Percentiles rank a stretch among this genome's conserved stretches.
These are phyloP conservation scores for Phycomyces nitens DNA, from an alignment of 192 early-diverging fungal species.

Conservation along the genomic window DNA sequence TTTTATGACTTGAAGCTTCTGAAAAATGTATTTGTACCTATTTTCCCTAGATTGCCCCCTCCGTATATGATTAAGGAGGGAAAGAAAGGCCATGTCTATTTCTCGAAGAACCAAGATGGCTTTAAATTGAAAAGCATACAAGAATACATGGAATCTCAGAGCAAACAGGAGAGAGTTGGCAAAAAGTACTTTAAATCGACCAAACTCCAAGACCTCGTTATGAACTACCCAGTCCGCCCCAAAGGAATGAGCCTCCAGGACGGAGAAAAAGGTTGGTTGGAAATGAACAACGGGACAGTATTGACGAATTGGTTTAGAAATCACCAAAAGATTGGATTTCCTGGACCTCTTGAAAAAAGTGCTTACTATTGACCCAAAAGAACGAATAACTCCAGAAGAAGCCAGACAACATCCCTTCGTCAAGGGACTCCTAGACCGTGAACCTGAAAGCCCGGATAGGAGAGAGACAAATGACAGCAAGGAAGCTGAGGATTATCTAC, in stretches of 20 bases:
- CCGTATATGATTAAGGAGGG: not conserved
- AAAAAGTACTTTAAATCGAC: constrained; percentile 20
- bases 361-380: constrained; percentile 5
- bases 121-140: constrained; percentile 71
- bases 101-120: not conserved
- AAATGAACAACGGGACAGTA: not conserved
- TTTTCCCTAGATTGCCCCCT: not conserved
- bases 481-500: too few species aligned
- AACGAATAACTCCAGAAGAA: constrained; percentile 11
- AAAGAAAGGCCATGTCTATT: not conserved
- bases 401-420: constrained; percentile 11
- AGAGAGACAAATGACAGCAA: too few species aligned
- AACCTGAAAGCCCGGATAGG: too few species aligned
- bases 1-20: not conserved
- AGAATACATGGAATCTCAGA: constrained; percentile 37
- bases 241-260: not conserved
- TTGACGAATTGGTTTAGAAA: constrained; percentile 5
- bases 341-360: constrained; percentile 16
- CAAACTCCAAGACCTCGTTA: constrained; percentile 1
- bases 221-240: constrained; percentile 9
- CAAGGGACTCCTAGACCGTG: not conserved
- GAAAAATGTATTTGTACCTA: not conserved
- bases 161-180: constrained; percentile 12
- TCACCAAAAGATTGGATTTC: not conserved
- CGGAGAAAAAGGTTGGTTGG: constrained; percentile 4